Conservation (phyloP, 192 early-diverging fungal genomes). For the Coemansia javaensis region DNA sequence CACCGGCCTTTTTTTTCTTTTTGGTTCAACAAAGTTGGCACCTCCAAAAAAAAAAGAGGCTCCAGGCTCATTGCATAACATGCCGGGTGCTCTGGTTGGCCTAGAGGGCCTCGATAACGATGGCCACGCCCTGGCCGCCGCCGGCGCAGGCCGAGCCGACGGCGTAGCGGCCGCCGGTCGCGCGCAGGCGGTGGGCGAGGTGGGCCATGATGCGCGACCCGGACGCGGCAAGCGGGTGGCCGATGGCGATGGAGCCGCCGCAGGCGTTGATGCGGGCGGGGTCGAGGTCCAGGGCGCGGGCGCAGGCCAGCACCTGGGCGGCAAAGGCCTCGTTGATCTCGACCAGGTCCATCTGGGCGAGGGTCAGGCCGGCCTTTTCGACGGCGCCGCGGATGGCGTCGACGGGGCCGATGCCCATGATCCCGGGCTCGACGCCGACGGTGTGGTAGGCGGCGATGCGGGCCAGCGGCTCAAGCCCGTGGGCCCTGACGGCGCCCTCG, state of each 20-base stretch:
- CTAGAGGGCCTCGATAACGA: conserved; percentile 60
- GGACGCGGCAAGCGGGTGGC: conserved; percentile 93
- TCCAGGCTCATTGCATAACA: not conserved
- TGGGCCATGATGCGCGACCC: conserved; percentile 92
- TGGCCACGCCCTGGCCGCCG: conserved; percentile 81
- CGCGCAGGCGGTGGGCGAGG: conserved; percentile 77
- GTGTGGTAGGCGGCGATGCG: conserved; percentile 80
- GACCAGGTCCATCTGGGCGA: conserved; percentile 84
- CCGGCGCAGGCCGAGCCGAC: conserved; percentile 95
- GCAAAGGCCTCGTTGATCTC: conserved; percentile 99
- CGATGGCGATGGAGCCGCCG: conserved; percentile 90
- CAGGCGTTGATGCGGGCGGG: conserved; percentile 74
- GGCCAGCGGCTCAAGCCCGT: conserved; percentile 78
- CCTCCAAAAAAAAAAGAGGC: not conserved
- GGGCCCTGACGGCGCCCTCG: conserved; percentile 75
- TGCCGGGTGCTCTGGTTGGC: not conserved
- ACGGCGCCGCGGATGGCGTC: conserved; percentile 83
- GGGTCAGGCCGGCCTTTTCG: conserved; percentile 66
- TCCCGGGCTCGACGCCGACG: conserved; percentile 83
- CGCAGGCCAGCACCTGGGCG: conserved; percentile 82
- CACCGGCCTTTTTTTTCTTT: too few species aligned
- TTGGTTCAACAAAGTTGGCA: too few species aligned
- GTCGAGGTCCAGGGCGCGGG: conserved; percentile 82
- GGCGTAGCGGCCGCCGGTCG: conserved; percentile 78
- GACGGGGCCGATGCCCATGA: conserved; percentile 98